Evolutionary conservation across 805 yeast species (phyloP), one percentile per base, ranked within the genome.

Genomic region (Candida sakaeoensis): DNA sequence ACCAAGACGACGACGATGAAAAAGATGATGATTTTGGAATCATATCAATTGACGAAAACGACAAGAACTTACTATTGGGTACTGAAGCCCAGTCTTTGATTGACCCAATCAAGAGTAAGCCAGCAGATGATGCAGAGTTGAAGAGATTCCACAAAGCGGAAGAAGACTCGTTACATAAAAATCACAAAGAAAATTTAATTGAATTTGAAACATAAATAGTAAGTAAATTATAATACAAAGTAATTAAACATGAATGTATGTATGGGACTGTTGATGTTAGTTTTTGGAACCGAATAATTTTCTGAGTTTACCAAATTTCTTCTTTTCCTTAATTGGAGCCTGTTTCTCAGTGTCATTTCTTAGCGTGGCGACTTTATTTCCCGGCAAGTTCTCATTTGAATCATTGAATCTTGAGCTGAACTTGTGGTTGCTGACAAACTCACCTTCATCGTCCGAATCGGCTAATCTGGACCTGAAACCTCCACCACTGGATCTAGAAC

Each of bases 361-460:
- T n/a, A 36, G 29, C n/a, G 40, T 22, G 4, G 38, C 28, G 23
- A 26, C 18, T 23, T 24, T 25, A 12, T 21, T 31, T 24, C n/a
- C n/a, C n/a, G 38, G 29, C 12, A 45, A 52, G 33, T 80, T 85
- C 8, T 82, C 80, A 51, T 80, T 85, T 2, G 85, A 79, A 52
- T 82, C 88, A 6, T 66, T 68, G 46, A 80, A 75, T 48, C 87
- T 67, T 1, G 87, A 80, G 41, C 61, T 72, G 58, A 68, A 74
- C 1, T 58, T 60, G 10, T n/a, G n/a, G n/a, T 34, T 19, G 4
- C 41, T 23, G 5, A 8, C 21, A 32, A 17, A 15, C 41, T 34
- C 37, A 17, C 30, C 57, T 36, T 80, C 86, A 10, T 82, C 80
- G 50, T 80, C 85, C 2, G 85, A 79, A 52, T 82, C 88, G 4